A percentile compares a stretch with the other conserved stretches of the same genome.
phyloP scores from a whole-genome alignment of 75 land plant genomes.

The Picea glauca region DNA sequence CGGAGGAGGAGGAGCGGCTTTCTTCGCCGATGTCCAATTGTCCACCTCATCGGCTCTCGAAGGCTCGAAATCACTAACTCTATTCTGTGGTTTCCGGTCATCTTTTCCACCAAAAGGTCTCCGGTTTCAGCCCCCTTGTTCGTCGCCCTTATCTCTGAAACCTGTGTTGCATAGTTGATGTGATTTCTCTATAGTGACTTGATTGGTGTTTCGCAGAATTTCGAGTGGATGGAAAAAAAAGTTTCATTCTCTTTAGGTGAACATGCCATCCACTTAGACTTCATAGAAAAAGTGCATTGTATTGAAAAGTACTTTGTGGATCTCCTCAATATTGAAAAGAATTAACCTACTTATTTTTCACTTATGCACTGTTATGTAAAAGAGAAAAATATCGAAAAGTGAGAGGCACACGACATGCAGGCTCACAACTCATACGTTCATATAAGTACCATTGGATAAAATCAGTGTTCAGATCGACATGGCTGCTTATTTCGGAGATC shows the following conservation, averaged over 20 bases:
- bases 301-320: slow-evolving; percentile 33
- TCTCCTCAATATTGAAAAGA: slow-evolving; percentile 10
- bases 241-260: slow-evolving; percentile 25
- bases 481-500: no score
- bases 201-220: slow-evolving; percentile 10
- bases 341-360: slow-evolving; percentile 29
- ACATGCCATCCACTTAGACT: slow-evolving; percentile 28
- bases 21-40: no score
- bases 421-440: no score
- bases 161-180: no score
- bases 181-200: no score
- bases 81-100: slow-evolving; percentile 30
- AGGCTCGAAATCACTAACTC: slow-evolving; percentile 44
- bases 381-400: slow-evolving; percentile 23
- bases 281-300: slow-evolving; percentile 28
- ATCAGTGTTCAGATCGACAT: no score
- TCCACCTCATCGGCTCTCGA: slow-evolving; percentile 30
- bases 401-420: slow-evolving; percentile 15
- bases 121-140: slow-evolving; percentile 18
- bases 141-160: slow-evolving; percentile 4
- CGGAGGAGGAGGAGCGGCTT: slow-evolving; percentile 12
- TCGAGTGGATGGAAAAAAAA: slow-evolving; percentile 16
- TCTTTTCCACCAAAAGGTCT: slow-evolving; percentile 32
- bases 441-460: no score
- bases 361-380: slow-evolving; percentile 47